Evolutionary conservation across 208 protist species (phyloP).

Genomic region (Acanthamoeba healyi): DNA sequence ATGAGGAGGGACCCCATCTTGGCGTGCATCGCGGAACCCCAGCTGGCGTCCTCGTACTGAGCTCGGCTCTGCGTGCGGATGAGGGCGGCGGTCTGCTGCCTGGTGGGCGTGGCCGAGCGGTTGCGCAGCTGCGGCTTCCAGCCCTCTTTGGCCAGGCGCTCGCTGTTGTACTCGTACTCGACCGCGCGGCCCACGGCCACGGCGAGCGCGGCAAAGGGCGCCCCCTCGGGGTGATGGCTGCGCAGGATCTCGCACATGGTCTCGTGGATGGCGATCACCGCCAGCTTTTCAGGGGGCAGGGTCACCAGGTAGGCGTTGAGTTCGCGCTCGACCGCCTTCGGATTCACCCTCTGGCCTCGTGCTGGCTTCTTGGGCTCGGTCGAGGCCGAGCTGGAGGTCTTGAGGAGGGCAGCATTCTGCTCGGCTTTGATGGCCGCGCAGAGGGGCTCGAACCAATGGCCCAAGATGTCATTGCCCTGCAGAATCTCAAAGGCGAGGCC

Average conservation of each 20-base stretch:
- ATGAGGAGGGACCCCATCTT: conserved; percentile 23
- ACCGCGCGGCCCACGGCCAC: conserved; percentile 15
- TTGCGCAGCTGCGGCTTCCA: conserved; percentile 51
- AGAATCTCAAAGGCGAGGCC: conserved; percentile 18
- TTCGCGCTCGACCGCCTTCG: background rate
- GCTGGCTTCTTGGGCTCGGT: background rate
- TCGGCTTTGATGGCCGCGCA: conserved; percentile 39
- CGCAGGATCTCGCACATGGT: conserved; percentile 35
- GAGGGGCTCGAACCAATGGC: conserved; percentile 77
- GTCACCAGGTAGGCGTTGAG: conserved; percentile 33
- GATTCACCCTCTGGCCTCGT: too few relatives aligned
- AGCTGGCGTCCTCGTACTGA: background rate
- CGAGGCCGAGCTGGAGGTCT: background rate
- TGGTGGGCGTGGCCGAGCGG: conserved; percentile 10
- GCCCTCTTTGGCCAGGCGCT: conserved; percentile 49
- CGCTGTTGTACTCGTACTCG: conserved; percentile 65
- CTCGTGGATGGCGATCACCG: conserved; percentile 77
- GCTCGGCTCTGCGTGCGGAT: conserved; percentile 3
- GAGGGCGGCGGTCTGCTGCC: background rate
- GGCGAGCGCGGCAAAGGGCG: background rate
- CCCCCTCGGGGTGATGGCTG: background rate
- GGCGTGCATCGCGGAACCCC: background rate
- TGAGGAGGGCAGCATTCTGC: conserved; percentile 49
- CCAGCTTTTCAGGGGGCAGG: conserved; percentile 73
- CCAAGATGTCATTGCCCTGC: conserved; percentile 62